Evolutionary conservation across 2,329 filamentous ascomycete genomes (phyloP), one percentile per base, ranked within the genome.

Genomic region (Penicillium italicum): DNA sequence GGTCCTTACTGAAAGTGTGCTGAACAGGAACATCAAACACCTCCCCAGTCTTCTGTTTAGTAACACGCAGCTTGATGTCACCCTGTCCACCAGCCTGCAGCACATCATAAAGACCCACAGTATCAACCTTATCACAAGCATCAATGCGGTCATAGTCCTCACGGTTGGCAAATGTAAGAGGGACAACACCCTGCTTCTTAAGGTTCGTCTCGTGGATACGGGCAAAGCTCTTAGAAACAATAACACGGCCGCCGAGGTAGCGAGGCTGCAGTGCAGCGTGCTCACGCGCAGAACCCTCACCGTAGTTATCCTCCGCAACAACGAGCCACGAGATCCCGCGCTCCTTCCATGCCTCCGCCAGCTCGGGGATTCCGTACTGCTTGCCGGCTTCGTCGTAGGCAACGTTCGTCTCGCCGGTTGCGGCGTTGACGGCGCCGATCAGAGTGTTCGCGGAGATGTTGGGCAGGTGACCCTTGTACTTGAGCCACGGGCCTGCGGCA

Each of bases 361-460:
- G 85, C 60, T 94, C 63, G 14, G 63, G 63, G 26, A 66, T 66
- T 7, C 55, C 55, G 67, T 85, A 82, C 68, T 79, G 80, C 56
- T 80, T 82, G 66, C 91, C 91, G 71, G 91, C 87, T 56, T 89
- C 77, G 74, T 99, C 94, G 77, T 96, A 94, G 5, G 93, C 94
- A 20, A 84, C 86, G 74, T 97, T 97, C 62, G 94, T 92, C 75
- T 96, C 92, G 65, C 88, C 89, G 0, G 93, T 99, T 60, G 90
- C 90, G 41, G 89, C 91, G 75, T 97, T 97, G 71, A 92, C 82
- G 57, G 94, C 94, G 51, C 91, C 94, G 77, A 97, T 97, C 63
- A 99, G 85, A 2, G 94, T 99, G 83, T 99, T 99, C 71, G 91
- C 91, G 66, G 87, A 89, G 74, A 99, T 99, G 80, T 99, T 99